phyloP scores from a whole-genome alignment of 176 grass and related monocot species.

The Ensete glaucum region DNA sequence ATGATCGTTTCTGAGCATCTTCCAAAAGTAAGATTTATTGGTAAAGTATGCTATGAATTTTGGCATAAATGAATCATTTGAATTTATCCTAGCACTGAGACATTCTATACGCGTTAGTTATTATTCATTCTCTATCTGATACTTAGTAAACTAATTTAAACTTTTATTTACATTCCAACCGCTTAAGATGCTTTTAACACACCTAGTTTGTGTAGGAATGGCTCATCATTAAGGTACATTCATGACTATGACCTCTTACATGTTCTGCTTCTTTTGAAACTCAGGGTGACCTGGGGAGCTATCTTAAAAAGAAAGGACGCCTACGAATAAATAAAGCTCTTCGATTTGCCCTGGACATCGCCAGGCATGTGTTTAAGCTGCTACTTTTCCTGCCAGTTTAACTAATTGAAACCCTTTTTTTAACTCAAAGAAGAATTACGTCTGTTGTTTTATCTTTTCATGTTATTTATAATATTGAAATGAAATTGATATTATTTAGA shows the following conservation, averaged over 20 bases:
- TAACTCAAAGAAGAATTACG: not conserved
- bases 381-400: slow-evolving; percentile 2
- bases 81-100: not conserved
- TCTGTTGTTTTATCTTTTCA: not conserved
- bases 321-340: slow-evolving; percentile 55
- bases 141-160: not conserved
- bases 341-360: slow-evolving; percentile 84
- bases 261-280: slow-evolving; percentile 22
- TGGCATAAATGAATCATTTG: not conserved
- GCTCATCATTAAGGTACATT: not conserved
- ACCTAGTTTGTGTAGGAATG: not conserved
- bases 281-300: slow-evolving; percentile 81
- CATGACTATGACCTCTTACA: not conserved
- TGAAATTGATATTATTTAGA: no score
- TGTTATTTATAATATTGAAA: no score
- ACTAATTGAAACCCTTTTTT: slow-evolving; percentile 8
- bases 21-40: slow-evolving; percentile 48
- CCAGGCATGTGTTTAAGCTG: slow-evolving; percentile 46
- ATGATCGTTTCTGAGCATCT: slow-evolving; percentile 97
- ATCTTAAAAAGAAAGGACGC: slow-evolving; percentile 68
- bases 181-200: not conserved
- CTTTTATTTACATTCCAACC: not conserved
- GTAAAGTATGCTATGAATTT: not conserved
- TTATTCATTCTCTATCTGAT: not conserved
- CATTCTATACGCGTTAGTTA: not conserved